Conservation (phyloP, 2,329 filamentous ascomycete species). For the Lecanicillium sp. region DNA sequence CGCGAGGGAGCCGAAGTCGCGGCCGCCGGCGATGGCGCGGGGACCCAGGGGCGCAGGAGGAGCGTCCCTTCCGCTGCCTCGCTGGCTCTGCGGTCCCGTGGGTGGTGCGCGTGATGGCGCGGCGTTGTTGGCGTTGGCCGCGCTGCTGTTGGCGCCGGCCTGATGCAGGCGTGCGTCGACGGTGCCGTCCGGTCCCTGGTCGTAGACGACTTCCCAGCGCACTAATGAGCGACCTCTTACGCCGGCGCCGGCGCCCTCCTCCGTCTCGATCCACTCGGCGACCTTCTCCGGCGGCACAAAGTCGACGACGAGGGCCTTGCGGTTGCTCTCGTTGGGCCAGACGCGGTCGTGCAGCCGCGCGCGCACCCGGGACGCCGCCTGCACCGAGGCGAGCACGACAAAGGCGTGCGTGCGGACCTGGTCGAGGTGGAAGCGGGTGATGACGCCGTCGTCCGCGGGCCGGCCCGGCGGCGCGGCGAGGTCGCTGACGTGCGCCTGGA, state of each 20-base stretch:
- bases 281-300: constrained; percentile 77
- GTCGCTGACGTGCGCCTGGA: constrained; percentile 62
- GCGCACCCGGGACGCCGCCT: constrained; percentile 71
- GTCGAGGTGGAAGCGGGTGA: constrained; percentile 73
- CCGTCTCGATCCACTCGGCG: constrained; percentile 64
- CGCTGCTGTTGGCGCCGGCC: no score
- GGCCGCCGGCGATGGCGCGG: neutral
- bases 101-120: constrained; percentile 6
- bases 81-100: constrained; percentile 1
- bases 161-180: constrained; percentile 48
- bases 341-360: constrained; percentile 68
- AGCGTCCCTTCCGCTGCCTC: neutral
- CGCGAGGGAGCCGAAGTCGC: no score
- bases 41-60: neutral
- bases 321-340: constrained; percentile 81
- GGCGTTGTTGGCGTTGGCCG: constrained; percentile 13
- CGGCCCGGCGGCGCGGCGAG: constrained; percentile 57
- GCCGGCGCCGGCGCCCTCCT: constrained; percentile 45
- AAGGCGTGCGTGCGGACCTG: constrained; percentile 84
- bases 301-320: constrained; percentile 82
- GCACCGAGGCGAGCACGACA: constrained; percentile 60
- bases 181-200: constrained; percentile 46
- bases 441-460: constrained; percentile 42
- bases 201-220: constrained; percentile 71
- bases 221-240: constrained; percentile 35